phyloP scores from a whole-genome alignment of 2,329 filamentous ascomycete species.

The Diplodia mutila region DNA sequence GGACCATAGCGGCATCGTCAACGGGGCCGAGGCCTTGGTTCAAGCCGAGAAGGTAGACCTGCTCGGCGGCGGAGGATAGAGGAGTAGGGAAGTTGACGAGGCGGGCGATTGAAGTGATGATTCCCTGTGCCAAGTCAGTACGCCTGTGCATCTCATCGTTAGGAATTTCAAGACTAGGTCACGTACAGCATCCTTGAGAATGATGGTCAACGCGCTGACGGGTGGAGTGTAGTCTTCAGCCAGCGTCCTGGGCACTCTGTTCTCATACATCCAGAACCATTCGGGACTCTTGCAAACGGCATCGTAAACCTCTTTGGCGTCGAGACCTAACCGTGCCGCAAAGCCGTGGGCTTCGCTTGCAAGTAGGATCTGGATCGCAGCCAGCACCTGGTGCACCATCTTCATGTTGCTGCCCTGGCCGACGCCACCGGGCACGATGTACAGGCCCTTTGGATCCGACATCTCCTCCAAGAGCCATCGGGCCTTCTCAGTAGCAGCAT shows the following conservation, averaged over 20 bases:
- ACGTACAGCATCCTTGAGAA: slow-evolving; percentile 51
- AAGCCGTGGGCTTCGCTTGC: slow-evolving; percentile 62
- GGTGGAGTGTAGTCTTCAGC: slow-evolving; percentile 54
- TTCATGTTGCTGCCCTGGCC: slow-evolving; percentile 61
- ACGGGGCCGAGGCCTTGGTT: slow-evolving; percentile 59
- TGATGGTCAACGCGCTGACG: slow-evolving; percentile 51
- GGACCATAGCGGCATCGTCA: slow-evolving; percentile 61
- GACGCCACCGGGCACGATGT: slow-evolving; percentile 56
- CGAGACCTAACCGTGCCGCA: slow-evolving; percentile 57
- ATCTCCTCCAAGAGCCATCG: slow-evolving; percentile 65
- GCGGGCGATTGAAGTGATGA: slow-evolving; percentile 69
- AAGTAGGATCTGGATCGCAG: slow-evolving; percentile 61
- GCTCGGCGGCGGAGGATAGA: slow-evolving; percentile 66
- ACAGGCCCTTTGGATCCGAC: slow-evolving; percentile 63
- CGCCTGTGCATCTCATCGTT: not conserved
- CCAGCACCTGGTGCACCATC: slow-evolving; percentile 62
- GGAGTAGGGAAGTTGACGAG: slow-evolving; percentile 62
- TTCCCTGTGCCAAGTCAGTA: slow-evolving; percentile 48
- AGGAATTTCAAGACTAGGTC: too few relatives aligned
- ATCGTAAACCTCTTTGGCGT: slow-evolving; percentile 55
- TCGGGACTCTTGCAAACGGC: slow-evolving; percentile 47
- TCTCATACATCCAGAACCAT: slow-evolving; percentile 61
- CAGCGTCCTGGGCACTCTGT: slow-evolving; percentile 59
- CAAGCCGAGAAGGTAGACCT: slow-evolving; percentile 65
- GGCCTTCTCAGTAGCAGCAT: slow-evolving; percentile 61